Base-by-base conservation (phyloP, 495 filamentous ascomycete species). In the Geopyxis carbonaria region DNA sequence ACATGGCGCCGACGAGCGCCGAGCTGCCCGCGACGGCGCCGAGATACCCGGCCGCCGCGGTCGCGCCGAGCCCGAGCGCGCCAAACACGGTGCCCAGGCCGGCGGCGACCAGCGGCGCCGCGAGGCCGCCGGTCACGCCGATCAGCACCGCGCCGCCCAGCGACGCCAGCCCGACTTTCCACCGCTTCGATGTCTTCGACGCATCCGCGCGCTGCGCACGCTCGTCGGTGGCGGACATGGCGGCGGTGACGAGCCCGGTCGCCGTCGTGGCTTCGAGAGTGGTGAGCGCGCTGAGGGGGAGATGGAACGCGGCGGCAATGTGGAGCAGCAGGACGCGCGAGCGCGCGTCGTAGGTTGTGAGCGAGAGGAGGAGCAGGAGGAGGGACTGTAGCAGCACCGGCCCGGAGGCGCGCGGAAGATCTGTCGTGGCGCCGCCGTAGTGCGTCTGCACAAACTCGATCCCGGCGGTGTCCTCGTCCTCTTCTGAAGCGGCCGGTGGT, bases 161-260 rank as follows among this genome's bases (percentile, higher is more conserved):
- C n/a, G 76, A 76, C 3, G 83, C 85, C 9, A 92, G 61, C 11
- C 78, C 80, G 18, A 83, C 70, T 53, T 84, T 93, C 78, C 77
- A 89, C 56, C 75, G 78, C 35, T 78, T 66, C 1, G 66, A 55
- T 14, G 61, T 51, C 44, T 75, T 71, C 36, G 68, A 68, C 41
- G 84, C 75, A 40, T 86, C 78, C 5, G 59, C 65, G 46, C 75
- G 73, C 7, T 13, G 22, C 1, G 38, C 25, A 16, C 28, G 16
- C 19, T 31, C 38, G 15, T 27, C 14, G n/a, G 11, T 2, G 2
- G 38, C 38, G 16, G 27, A 22, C 18, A 32, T 31, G 7, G 37
- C 37, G 37, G 38, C 27, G 7, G 7, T 1, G 2, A 41, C 28
- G 1, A 41, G 38, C 9, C 20, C 15, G 7, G 13, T 21, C 10